Evolutionary conservation across 768 basidiomycete genomes (phyloP).

Genomic region (Trametopsis cervina): DNA sequence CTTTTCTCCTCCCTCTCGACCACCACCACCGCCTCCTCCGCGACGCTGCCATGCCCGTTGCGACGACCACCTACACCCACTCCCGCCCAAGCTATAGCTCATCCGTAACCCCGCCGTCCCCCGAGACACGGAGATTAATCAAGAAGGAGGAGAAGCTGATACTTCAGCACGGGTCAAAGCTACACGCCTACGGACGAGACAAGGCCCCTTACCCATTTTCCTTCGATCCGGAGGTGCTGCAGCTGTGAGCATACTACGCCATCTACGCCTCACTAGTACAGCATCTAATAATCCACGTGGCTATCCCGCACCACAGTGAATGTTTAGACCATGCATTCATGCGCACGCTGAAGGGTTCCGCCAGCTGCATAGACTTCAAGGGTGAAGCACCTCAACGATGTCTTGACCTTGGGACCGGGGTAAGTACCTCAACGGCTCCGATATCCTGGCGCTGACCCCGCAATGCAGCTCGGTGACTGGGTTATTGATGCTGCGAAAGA

Average conservation of each 20-base stretch:
- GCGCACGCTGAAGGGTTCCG: conserved; percentile 41
- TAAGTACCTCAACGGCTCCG: conserved; percentile 28
- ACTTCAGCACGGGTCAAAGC: conserved; percentile 52
- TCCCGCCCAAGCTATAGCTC: conserved; percentile 18
- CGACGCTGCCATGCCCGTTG: conserved; percentile 9
- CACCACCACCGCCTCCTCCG: conserved; percentile 3
- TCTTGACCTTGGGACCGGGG: conserved; percentile 71
- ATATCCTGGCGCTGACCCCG: conserved; percentile 1
- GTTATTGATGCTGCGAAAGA: conserved; percentile 64
- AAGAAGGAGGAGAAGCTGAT: conserved; percentile 52
- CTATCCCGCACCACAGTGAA: conserved; percentile 4
- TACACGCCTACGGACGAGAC: conserved; percentile 63
- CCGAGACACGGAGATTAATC: conserved; percentile 8
- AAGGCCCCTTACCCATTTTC: conserved; percentile 78
- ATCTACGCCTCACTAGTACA: background rate
- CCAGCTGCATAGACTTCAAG: conserved; percentile 51
- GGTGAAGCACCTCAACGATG: conserved; percentile 43
- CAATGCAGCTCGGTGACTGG: conserved; percentile 64
- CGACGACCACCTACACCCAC: conserved; percentile 10
- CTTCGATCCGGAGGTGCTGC: conserved; percentile 60
- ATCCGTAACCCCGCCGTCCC: conserved; percentile 6
- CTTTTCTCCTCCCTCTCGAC: conserved; percentile 7
- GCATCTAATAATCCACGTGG: conserved; percentile 2
- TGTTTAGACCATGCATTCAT: conserved; percentile 15
- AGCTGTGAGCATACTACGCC: conserved; percentile 45